Evolutionary conservation across 139 green algal genomes (phyloP).

Genomic region (Closterium sp.): DNA sequence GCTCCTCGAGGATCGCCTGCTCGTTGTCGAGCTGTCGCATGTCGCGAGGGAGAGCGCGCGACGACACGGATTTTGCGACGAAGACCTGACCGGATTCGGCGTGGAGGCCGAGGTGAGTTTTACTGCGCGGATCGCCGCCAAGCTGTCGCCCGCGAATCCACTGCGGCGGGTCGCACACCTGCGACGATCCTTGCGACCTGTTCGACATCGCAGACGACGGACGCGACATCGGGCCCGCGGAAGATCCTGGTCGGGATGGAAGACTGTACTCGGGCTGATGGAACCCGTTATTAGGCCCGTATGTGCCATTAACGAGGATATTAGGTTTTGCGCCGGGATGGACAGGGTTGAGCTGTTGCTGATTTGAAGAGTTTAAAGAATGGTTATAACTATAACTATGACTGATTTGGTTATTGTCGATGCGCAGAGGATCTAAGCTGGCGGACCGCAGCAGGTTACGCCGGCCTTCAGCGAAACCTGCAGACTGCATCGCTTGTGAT

Average conservation of each 20-base stretch:
- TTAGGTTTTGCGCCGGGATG: neutral
- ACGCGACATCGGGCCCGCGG: neutral
- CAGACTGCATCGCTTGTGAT: neutral
- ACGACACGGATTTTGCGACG: neutral
- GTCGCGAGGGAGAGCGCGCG: neutral
- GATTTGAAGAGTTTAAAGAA: neutral
- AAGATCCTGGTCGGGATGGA: neutral
- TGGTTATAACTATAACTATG: neutral
- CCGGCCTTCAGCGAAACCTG: neutral
- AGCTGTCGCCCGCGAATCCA: neutral
- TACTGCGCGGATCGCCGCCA: neutral
- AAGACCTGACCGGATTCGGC: neutral
- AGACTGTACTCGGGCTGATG: neutral
- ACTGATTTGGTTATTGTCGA: neutral
- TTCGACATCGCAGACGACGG: neutral
- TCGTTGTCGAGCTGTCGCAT: constrained; percentile 6
- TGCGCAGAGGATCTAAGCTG: neutral
- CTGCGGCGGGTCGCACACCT: neutral
- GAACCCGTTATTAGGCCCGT: neutral
- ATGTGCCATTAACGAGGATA: neutral
- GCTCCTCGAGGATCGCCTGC: neutral
- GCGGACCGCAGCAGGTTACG: neutral
- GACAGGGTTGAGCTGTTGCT: neutral
- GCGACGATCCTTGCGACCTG: neutral
- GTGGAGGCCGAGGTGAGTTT: neutral